phyloP scores from a whole-genome alignment of 1,284 basidiomycete species.

The Leccinum griseonigrum region DNA sequence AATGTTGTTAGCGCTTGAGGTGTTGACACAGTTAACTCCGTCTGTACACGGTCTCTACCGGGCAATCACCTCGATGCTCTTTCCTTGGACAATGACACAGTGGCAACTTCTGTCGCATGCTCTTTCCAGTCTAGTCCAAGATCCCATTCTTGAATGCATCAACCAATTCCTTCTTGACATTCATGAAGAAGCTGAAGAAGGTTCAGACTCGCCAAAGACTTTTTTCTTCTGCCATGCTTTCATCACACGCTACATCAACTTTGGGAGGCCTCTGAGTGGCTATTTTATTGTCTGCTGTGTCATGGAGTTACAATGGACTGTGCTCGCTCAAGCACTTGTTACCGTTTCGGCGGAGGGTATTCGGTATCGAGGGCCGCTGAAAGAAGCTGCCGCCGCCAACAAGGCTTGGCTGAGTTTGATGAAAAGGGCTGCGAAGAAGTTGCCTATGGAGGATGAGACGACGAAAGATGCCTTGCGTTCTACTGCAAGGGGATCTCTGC shows the following conservation, averaged over 20 bases:
- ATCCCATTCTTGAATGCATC: conserved; percentile 61
- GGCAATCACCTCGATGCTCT: conserved; percentile 76
- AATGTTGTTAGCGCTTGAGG: conserved; percentile 52
- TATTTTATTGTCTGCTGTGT: conserved; percentile 87
- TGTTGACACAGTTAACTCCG: conserved; percentile 76
- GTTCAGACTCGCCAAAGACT: conserved; percentile 14
- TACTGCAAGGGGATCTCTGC: conserved; percentile 59
- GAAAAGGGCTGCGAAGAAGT: conserved; percentile 45
- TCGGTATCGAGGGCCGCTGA: conserved; percentile 38
- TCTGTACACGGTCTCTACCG: conserved; percentile 86
- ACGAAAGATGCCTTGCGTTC: conserved; percentile 45
- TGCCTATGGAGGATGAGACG: conserved; percentile 32
- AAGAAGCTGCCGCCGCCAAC: conserved; percentile 78
- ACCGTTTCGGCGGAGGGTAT: conserved; percentile 34
- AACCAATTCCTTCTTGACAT: conserved; percentile 67
- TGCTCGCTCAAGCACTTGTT: conserved; percentile 73
- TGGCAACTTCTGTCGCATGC: conserved; percentile 60
- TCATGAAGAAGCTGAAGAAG: conserved; percentile 48
- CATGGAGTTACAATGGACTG: conserved; percentile 81
- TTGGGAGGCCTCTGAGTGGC: conserved; percentile 78
- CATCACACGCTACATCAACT: conserved; percentile 72
- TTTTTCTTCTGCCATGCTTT: conserved; percentile 67
- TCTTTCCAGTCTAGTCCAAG: conserved; percentile 57
- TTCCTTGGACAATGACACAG: conserved; percentile 68
- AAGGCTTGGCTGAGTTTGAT: conserved; percentile 73